Conservation (phyloP, 169 alveolate species). For the Sarcocystis neurona region DNA sequence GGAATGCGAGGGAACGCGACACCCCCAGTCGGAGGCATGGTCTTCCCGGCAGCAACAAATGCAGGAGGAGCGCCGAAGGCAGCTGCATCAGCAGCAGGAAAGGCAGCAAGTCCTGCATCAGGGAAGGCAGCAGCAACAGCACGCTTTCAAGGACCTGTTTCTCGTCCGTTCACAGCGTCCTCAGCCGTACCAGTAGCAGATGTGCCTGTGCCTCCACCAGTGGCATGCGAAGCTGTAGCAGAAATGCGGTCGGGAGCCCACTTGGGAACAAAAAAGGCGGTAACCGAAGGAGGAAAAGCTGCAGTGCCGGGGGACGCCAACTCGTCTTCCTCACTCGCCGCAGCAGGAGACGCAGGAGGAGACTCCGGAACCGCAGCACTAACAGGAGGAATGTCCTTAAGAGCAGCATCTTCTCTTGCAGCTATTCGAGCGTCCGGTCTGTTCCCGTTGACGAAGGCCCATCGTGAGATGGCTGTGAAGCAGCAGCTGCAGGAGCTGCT, state of each 20-base stretch:
- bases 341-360: neutral
- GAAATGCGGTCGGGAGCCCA: no score
- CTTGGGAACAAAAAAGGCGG: no score
- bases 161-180: no score
- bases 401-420: neutral
- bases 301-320: no score
- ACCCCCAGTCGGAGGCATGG: slow-evolving; percentile 10
- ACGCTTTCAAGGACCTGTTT: no score
- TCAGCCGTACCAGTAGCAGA: no score
- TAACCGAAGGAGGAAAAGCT: no score
- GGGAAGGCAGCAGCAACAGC: no score
- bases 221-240: no score
- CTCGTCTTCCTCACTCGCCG: no score
- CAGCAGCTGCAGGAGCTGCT: slow-evolving; percentile 4
- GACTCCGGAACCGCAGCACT: neutral
- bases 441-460: slow-evolving; percentile 26
- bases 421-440: neutral
- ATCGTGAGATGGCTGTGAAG: neutral
- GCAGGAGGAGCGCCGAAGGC: neutral
- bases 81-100: neutral
- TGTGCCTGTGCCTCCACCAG: no score
- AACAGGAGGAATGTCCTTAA: neutral
- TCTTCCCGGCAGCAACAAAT: neutral
- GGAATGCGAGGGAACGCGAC: neutral
- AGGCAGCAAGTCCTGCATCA: no score